A percentile compares a stretch with the other conserved stretches of the same genome.
These are phyloP conservation scores for Debaryomyces singareniensis DNA, from an alignment of 1,139 yeast genomes.

Conservation along the genomic window DNA sequence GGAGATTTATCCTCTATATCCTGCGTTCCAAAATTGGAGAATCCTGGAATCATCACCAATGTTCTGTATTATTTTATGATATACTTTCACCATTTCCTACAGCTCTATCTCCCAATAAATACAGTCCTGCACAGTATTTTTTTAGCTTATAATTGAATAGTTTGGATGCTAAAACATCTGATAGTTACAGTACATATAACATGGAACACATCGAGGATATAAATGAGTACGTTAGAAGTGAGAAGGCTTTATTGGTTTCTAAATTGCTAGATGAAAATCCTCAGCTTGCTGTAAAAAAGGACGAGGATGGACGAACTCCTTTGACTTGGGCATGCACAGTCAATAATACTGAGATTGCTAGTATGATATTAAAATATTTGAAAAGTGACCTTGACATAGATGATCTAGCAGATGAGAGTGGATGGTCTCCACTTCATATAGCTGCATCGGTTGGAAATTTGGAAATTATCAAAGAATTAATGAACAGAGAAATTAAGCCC, in stretches of 20 bases:
- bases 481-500: slow-evolving; percentile 23
- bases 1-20: too few species aligned
- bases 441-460: slow-evolving; percentile 69
- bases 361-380: slow-evolving; percentile 39
- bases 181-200: too few species aligned
- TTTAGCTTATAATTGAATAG: too few species aligned
- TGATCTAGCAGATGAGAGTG: slow-evolving; percentile 62
- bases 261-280: slow-evolving; percentile 46
- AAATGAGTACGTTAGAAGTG: slow-evolving; percentile 57
- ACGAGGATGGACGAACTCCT: slow-evolving; percentile 75
- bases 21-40: too few species aligned
- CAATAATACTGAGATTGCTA: slow-evolving; percentile 49
- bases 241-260: slow-evolving; percentile 43
- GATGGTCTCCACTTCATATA: slow-evolving; percentile 87
- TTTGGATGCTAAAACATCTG: too few species aligned
- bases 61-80: too few species aligned
- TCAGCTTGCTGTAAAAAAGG: slow-evolving; percentile 37
- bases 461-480: slow-evolving; percentile 38
- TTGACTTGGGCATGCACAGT: slow-evolving; percentile 86
- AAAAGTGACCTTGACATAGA: slow-evolving; percentile 51
- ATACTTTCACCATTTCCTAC: too few species aligned
- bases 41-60: too few species aligned
- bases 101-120: too few species aligned
- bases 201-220: too few species aligned
- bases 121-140: too few species aligned